Evolutionary conservation across 352 stramenopile species (phyloP), one percentile per base, ranked within the genome.

Genomic region (Albugo laibachii): DNA sequence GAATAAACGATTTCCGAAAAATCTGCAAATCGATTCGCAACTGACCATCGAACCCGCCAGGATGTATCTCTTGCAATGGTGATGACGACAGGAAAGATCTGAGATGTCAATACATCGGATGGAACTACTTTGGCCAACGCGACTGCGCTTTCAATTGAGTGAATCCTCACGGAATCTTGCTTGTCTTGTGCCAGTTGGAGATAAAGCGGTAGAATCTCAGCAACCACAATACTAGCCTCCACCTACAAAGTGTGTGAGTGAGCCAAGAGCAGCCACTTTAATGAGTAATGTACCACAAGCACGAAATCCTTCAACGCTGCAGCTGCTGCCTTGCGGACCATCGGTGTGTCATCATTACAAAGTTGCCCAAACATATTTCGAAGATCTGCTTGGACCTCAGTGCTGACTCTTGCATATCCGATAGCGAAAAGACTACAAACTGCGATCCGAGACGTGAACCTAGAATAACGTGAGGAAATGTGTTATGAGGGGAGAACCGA

Each of bases 21-120:
- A 45, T 95, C 71, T 1, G 86, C 72, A 52, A 98, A 97, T 43
- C 96, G 95, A 41, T 96, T 95, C 10, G 93, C 95, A 31, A 97
- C 91, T 11, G 91, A 98, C 92, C 93, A 99, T 35, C 95, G 78
- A 31, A 99, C 94, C 48, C 95, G 83, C 95, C 95, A 99, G 21
- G 93, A 97, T n/a, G 84, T 87, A 65, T 98, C 94, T 36, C 83
- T 72, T 16, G 93, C 94, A 0, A 79, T 93, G 27, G 91, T 77
- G 20, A 96, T 80, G 38, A 97, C 79, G 0, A 91, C 73, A 11
- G 89, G 83, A 6, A 97, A 55, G 11, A 98, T 65, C 38, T 91
- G 66, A 6, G 80, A 63, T 4, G 78, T 65, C 35, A 96, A 60
- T 11, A 72, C 53, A 19, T 85, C 68, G 38, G 72, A 49, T 3